phyloP scores from a whole-genome alignment of 192 early-diverging fungal species.

The Podila epicladia region DNA sequence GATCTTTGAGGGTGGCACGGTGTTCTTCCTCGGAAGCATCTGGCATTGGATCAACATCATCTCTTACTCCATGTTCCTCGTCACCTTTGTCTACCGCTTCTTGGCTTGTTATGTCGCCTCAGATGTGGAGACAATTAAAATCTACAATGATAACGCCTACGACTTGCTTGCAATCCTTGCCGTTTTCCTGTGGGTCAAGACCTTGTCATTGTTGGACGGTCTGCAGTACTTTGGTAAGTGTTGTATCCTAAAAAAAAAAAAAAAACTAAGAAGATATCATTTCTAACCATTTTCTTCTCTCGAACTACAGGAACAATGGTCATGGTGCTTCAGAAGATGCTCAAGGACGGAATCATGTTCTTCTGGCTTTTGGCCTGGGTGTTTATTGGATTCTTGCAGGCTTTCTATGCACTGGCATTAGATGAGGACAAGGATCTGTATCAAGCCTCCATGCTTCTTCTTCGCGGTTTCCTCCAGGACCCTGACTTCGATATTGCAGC shows the following conservation, averaged over 20 bases:
- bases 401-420: slow-evolving; percentile 34
- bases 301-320: slow-evolving; percentile 45
- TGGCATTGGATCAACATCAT: slow-evolving; percentile 57
- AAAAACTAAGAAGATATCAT: not conserved
- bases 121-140: not conserved
- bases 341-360: slow-evolving; percentile 56
- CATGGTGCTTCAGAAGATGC: slow-evolving; percentile 54
- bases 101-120: slow-evolving; percentile 15
- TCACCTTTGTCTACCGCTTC: slow-evolving; percentile 44
- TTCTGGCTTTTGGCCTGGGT: slow-evolving; percentile 54
- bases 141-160: slow-evolving; percentile 31
- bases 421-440: slow-evolving; percentile 16
- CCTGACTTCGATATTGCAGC: slow-evolving; percentile 46
- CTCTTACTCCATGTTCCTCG: slow-evolving; percentile 43
- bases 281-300: not conserved
- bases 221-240: slow-evolving; percentile 48
- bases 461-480: slow-evolving; percentile 50
- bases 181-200: slow-evolving; percentile 48
- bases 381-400: slow-evolving; percentile 52
- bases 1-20: slow-evolving; percentile 52
- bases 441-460: slow-evolving; percentile 22
- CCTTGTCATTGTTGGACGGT: slow-evolving; percentile 43
- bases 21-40: slow-evolving; percentile 44
- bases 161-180: slow-evolving; percentile 45
- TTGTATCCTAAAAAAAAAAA: not conserved